phyloP scores from a whole-genome alignment of 768 basidiomycete genomes.

The Clavulina sp. region DNA sequence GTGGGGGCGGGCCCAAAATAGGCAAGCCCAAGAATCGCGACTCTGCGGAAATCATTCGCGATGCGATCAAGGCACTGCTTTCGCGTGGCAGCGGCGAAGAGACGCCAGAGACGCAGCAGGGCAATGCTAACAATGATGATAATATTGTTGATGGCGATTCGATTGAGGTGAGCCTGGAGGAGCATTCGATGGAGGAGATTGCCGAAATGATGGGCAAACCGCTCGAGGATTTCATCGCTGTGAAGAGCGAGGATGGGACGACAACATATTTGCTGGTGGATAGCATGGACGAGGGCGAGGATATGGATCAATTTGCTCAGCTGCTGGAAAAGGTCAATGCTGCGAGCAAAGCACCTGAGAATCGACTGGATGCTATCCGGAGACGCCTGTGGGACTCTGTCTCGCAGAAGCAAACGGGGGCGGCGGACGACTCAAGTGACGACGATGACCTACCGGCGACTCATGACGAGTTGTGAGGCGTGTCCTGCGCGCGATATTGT shows the following conservation, averaged over 20 bases:
- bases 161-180: constrained; percentile 21
- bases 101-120: constrained; percentile 13
- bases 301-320: not conserved
- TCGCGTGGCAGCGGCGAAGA: not conserved
- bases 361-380: constrained; percentile 27
- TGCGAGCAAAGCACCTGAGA: not conserved
- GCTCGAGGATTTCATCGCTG: not conserved
- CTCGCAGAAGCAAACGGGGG: no score
- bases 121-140: constrained; percentile 11
- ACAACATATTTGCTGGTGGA: not conserved
- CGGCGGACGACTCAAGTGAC: constrained; percentile 4
- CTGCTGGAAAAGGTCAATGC: not conserved
- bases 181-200: constrained; percentile 23
- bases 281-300: not conserved
- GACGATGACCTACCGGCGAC: not conserved
- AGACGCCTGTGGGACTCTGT: constrained; percentile 16
- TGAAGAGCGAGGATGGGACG: constrained; percentile 9
- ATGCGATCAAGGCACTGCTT: not conserved
- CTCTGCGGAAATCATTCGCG: not conserved
- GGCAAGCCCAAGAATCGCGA: no score
- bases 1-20: not conserved
- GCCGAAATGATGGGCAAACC: not conserved
- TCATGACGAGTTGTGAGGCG: constrained; percentile 8
- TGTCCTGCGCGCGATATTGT: no score
- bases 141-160: constrained; percentile 13